These are phyloP conservation scores for Talaromyces sp. DNA, from an alignment of 2,329 filamentous ascomycete genomes.

Conservation along the genomic window DNA sequence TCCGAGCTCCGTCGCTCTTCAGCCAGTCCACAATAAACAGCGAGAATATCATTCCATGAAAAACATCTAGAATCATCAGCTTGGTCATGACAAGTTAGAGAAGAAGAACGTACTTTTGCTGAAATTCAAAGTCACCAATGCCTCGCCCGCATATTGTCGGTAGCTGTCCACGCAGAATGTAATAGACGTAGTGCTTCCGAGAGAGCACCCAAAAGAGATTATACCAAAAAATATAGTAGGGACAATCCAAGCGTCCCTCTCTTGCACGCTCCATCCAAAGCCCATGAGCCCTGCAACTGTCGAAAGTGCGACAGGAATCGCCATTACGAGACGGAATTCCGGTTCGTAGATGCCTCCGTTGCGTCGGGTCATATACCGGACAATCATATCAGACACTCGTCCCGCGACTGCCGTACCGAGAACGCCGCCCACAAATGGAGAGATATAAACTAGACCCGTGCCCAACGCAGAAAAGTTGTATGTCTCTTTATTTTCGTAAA, in stretches of 20 bases:
- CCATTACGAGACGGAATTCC: constrained; percentile 89
- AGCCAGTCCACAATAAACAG: constrained; percentile 88
- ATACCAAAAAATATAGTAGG: constrained; percentile 91
- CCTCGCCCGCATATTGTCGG: constrained; percentile 87
- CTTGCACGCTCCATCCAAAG: constrained; percentile 86
- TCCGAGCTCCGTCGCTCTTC: constrained; percentile 67
- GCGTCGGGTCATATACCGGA: constrained; percentile 72
- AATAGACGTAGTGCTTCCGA: constrained; percentile 86
- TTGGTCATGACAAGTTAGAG: constrained; percentile 32
- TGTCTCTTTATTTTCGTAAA: constrained; percentile 65
- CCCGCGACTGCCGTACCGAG: constrained; percentile 90
- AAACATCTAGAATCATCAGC: constrained; percentile 53
- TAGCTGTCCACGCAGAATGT: constrained; percentile 95
- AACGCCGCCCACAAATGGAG: constrained; percentile 82
- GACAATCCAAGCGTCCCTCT: constrained; percentile 77
- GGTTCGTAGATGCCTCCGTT: constrained; percentile 96
- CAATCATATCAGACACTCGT: constrained; percentile 79
- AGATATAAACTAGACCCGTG: constrained; percentile 82
- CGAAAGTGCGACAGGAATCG: constrained; percentile 69
- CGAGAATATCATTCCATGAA: constrained; percentile 85
- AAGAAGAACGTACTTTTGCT: constrained; percentile 60
- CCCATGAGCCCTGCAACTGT: constrained; percentile 88
- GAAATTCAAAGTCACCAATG: constrained; percentile 90
- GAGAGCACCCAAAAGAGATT: constrained; percentile 84
- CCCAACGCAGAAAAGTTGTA: constrained; percentile 82